phyloP scores from a whole-genome alignment of 768 basidiomycete genomes.

The Boletus rubescentipes region DNA sequence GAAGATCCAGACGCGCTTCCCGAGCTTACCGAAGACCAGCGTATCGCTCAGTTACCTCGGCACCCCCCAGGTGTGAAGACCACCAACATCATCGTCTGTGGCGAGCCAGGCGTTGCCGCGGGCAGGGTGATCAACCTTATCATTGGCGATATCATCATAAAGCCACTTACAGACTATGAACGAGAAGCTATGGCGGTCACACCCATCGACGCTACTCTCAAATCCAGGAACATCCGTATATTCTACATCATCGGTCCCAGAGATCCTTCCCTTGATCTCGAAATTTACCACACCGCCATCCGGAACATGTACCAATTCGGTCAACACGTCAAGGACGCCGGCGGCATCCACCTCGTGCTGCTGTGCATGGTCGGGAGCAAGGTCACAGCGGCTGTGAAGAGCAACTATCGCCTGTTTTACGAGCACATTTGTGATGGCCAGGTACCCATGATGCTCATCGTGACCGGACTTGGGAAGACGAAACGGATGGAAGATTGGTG shows the following conservation, averaged over 20 bases:
- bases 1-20: slow-evolving; percentile 8
- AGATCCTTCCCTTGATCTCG: slow-evolving; percentile 26
- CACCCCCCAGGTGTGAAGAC: slow-evolving; percentile 22
- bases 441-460: slow-evolving; percentile 38
- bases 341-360: slow-evolving; percentile 41
- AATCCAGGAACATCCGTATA: slow-evolving; percentile 20
- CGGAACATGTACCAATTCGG: slow-evolving; percentile 31
- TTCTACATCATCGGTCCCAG: slow-evolving; percentile 33
- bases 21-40: slow-evolving; percentile 16
- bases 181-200: slow-evolving; percentile 35
- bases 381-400: slow-evolving; percentile 31
- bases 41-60: slow-evolving; percentile 14
- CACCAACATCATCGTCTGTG: slow-evolving; percentile 43
- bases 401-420: slow-evolving; percentile 39
- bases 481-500: slow-evolving; percentile 36
- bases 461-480: slow-evolving; percentile 40
- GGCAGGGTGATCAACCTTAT: slow-evolving; percentile 31
- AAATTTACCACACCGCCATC: slow-evolving; percentile 17
- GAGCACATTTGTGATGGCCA: slow-evolving; percentile 36
- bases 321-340: slow-evolving; percentile 12
- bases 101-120: slow-evolving; percentile 38
- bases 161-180: slow-evolving; percentile 22
- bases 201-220: slow-evolving; percentile 25
- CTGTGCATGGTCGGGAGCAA: slow-evolving; percentile 40
- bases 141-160: slow-evolving; percentile 11